These are phyloP conservation scores for Hypomyces rosellus DNA, from an alignment of 2,329 filamentous ascomycete genomes.

Conservation along the genomic window DNA sequence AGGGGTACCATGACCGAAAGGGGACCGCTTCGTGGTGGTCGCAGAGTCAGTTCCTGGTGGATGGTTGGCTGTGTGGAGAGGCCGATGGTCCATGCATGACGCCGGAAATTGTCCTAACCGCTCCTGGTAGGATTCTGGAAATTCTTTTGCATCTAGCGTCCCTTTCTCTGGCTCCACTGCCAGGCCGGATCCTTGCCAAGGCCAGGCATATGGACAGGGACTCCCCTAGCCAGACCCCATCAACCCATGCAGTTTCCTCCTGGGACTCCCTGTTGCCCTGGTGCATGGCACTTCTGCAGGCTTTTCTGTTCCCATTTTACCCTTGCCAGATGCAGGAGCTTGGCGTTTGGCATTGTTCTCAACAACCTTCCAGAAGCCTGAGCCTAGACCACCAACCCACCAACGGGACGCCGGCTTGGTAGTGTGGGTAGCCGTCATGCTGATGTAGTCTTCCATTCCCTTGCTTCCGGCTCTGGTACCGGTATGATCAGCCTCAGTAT, in stretches of 20 bases:
- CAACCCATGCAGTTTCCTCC: neutral
- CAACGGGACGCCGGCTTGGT: neutral
- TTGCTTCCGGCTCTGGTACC: conserved; percentile 4
- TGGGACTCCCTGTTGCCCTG: neutral
- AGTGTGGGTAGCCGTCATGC: neutral
- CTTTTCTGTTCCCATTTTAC: no score
- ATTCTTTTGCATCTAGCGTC: conserved; percentile 13
- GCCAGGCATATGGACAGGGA: conserved; percentile 5
- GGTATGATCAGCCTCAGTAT: conserved; percentile 4
- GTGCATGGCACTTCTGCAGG: neutral
- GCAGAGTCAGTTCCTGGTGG: conserved; percentile 2
- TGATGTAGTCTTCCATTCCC: neutral
- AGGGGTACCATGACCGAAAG: conserved; percentile 1
- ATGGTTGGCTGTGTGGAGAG: conserved; percentile 23
- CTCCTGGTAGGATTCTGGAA: conserved; percentile 31
- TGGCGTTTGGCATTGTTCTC: conserved; percentile 7
- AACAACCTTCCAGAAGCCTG: conserved; percentile 10
- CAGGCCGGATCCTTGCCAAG: conserved; percentile 6
- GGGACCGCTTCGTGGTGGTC: conserved; percentile 3
- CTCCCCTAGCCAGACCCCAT: neutral
- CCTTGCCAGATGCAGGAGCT: neutral
- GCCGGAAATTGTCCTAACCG: conserved; percentile 22
- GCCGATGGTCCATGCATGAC: conserved; percentile 21
- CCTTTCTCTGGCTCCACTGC: neutral
- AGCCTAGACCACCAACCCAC: conserved; percentile 6